Evolutionary conservation across 164 flowering plant species (phyloP).

Genomic region (Houttuynia cordata): DNA sequence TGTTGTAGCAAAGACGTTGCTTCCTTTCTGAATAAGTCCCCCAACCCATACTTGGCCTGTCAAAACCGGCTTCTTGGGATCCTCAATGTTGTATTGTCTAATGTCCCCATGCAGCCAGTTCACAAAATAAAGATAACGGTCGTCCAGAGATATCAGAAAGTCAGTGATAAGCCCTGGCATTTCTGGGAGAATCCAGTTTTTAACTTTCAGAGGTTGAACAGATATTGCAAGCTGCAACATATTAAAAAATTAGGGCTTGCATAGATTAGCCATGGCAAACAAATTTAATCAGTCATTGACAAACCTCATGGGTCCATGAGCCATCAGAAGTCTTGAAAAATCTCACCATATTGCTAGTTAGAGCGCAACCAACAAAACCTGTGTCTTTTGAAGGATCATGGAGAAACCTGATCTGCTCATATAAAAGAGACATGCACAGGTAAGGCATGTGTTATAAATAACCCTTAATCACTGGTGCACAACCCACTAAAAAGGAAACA

Average conservation of each 20-base stretch:
- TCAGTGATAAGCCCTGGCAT: constrained; percentile 98
- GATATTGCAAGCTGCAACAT: constrained; percentile 56
- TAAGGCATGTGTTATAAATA: no score
- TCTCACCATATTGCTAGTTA: constrained; percentile 87
- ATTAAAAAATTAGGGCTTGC: neutral
- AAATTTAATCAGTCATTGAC: neutral
- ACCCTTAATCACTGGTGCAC: neutral
- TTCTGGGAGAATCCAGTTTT: constrained; percentile 92
- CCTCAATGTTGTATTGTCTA: constrained; percentile 86
- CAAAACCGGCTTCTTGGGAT: constrained; percentile 63
- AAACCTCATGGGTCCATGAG: constrained; percentile 90
- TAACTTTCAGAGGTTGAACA: constrained; percentile 76
- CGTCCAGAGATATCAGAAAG: constrained; percentile 89
- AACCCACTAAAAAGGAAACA: neutral
- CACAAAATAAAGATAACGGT: constrained; percentile 75
- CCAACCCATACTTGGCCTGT: constrained; percentile 89
- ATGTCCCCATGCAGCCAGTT: constrained; percentile 99
- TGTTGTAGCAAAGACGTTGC: constrained; percentile 39
- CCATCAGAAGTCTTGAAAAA: constrained; percentile 73
- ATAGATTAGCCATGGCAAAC: neutral
- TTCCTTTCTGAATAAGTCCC: constrained; percentile 66
- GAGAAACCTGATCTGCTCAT: constrained; percentile 69
- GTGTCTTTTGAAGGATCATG: constrained; percentile 82
- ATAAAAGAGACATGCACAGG: neutral
- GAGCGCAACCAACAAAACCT: constrained; percentile 93